A percentile compares a stretch with the other conserved stretches of the same genome.
These are phyloP conservation scores for Blastobotrys indianensis DNA, from an alignment of 1,139 yeast species.

Conservation along the genomic window DNA sequence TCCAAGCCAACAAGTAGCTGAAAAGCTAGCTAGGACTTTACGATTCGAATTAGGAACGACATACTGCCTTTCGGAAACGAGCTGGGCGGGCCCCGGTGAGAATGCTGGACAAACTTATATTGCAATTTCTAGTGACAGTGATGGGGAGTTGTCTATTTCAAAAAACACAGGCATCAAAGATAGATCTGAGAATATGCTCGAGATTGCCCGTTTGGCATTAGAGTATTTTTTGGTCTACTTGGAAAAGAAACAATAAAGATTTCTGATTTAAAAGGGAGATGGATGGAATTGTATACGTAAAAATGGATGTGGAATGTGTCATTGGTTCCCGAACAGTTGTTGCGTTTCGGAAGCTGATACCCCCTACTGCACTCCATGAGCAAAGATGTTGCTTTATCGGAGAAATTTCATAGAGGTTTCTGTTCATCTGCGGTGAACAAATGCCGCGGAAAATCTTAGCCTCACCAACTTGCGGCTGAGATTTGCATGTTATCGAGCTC, in stretches of 20 bases:
- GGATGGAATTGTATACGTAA: no score
- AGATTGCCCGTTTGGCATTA: constrained; percentile 64
- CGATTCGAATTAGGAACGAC: constrained; percentile 78
- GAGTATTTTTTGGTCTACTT: constrained; percentile 44
- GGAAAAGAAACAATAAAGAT: neutral
- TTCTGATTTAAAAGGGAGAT: no score
- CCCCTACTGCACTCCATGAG: no score
- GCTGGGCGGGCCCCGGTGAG: constrained; percentile 69
- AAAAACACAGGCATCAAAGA: constrained; percentile 44
- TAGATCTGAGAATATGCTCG: constrained; percentile 64
- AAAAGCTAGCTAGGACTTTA: constrained; percentile 70
- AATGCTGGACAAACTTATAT: constrained; percentile 58
- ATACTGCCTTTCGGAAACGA: constrained; percentile 76
- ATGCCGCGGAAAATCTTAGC: no score
- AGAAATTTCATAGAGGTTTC: no score
- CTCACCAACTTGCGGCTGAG: no score
- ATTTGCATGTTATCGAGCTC: no score
- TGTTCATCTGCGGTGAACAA: no score
- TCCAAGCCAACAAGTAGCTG: constrained; percentile 71
- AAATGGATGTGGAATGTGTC: no score
- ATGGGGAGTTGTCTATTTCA: constrained; percentile 48
- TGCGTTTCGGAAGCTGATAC: no score
- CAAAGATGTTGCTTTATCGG: no score
- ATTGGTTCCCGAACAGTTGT: no score
- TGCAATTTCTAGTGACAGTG: constrained; percentile 61